These are phyloP conservation scores for Asclepias syriaca DNA, from an alignment of 257 asterid species.

Conservation along the genomic window DNA sequence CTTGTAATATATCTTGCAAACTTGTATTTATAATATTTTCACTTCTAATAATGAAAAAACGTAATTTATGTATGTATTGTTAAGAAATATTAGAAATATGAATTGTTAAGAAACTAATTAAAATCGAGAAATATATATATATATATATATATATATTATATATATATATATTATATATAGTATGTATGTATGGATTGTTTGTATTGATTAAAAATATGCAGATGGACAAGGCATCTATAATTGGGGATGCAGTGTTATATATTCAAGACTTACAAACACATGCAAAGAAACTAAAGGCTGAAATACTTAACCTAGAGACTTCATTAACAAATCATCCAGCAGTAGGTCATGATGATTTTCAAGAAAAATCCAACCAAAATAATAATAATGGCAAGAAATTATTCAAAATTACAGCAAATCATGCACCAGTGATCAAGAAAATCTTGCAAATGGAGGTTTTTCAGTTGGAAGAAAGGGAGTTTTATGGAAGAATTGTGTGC, in stretches of 20 bases:
- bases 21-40: too few species aligned
- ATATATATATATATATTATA: too few species aligned
- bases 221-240: slow-evolving; percentile 91
- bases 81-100: too few species aligned
- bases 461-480: slow-evolving; percentile 53
- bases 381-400: slow-evolving; percentile 11
- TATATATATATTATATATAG: too few species aligned
- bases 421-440: slow-evolving; percentile 45
- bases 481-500: slow-evolving; percentile 43
- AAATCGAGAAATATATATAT: too few species aligned
- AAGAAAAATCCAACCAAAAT: slow-evolving; percentile 15
- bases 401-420: slow-evolving; percentile 8
- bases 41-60: too few species aligned
- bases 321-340: slow-evolving; percentile 7
- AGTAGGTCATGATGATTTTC: slow-evolving; percentile 10
- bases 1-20: too few species aligned
- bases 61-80: too few species aligned
- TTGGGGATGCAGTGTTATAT: slow-evolving; percentile 66
- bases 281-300: slow-evolving; percentile 50
- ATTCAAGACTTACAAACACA: slow-evolving; percentile 61
- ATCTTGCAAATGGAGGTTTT: slow-evolving; percentile 62
- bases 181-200: too few species aligned
- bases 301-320: slow-evolving; percentile 45
- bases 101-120: too few species aligned
- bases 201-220: slow-evolving; percentile 18